A percentile compares a stretch with the other conserved stretches of the same genome.
Evolutionary conservation across 495 filamentous ascomycete species (phyloP).

Genomic region (Hypoxylon crocopeplum): DNA sequence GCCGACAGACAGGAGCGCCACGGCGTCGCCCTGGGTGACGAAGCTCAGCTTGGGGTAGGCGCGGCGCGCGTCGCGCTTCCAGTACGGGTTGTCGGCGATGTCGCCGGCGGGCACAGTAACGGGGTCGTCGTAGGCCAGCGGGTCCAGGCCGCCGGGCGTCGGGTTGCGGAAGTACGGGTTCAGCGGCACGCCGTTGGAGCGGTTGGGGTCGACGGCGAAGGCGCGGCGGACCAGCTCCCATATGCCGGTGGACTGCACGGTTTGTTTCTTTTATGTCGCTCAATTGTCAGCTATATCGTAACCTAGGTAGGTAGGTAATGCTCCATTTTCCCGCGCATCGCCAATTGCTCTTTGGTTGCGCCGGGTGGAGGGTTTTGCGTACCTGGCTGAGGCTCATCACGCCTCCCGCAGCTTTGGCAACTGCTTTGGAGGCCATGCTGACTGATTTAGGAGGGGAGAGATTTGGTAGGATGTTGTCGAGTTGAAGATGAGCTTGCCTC

Average conservation of each 20-base stretch:
- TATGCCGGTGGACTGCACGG: constrained; percentile 88
- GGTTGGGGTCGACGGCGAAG: constrained; percentile 84
- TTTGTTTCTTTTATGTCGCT: constrained; percentile 82
- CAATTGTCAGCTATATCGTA: not conserved
- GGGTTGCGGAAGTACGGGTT: constrained; percentile 94
- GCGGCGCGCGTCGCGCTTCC: constrained; percentile 89
- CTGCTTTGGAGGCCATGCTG: constrained; percentile 63
- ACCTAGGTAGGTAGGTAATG: not conserved
- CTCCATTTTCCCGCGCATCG: not conserved
- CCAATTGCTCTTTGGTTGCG: not conserved
- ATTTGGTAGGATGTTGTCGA: constrained; percentile 19
- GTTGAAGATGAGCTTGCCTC: constrained; percentile 28
- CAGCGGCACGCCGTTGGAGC: constrained; percentile 88
- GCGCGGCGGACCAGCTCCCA: constrained; percentile 83
- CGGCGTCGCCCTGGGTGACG: constrained; percentile 84
- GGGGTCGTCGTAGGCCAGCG: constrained; percentile 82
- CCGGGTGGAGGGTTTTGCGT: not conserved
- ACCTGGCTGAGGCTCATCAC: constrained; percentile 58
- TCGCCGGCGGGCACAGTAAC: constrained; percentile 92
- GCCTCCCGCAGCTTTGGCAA: constrained; percentile 55
- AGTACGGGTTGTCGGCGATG: constrained; percentile 97
- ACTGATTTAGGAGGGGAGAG: constrained; percentile 29
- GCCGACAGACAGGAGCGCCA: constrained; percentile 83
- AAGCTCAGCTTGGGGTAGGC: constrained; percentile 83
- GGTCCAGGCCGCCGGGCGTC: constrained; percentile 79